Evolutionary conservation across 2,329 filamentous ascomycete genomes (phyloP), one percentile per base, ranked within the genome.

Genomic region (Penicillium palitans): DNA sequence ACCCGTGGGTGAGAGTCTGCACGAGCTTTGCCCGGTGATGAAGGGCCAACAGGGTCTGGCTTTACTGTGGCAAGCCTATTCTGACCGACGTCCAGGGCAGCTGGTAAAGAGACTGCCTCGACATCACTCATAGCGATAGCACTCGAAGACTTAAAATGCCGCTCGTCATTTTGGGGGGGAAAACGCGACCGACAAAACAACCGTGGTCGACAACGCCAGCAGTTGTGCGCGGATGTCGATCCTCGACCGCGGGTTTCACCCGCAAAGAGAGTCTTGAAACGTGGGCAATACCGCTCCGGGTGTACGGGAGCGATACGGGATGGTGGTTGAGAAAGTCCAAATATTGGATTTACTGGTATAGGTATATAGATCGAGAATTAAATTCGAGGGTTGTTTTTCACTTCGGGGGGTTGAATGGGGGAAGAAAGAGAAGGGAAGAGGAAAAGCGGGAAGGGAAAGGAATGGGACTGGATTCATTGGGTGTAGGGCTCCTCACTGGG

Each of bases 51-150:
- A 57, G 64, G 59, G 57, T 74, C 72, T 62, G 66, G 66, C 65
- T 67, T 74, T 65, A 68, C 66, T 33, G 58, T 46, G 61, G 71
- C 67, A 65, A 71, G 65, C 59, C 66, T 66, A 55, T 66, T 72
- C 59, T 66, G 67, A 65, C 67, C 66, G 65, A 70, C 66, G 68
- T 71, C 68, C 68, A 72, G 67, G 68, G 69, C 66, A 73, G 74
- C 70, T 70, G 71, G 72, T 66, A 75, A 62, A 64, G 74, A 68
- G 65, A 73, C 70, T 65, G 74, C 69, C 60, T 77, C 76, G 66
- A 74, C 76, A 78, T 78, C 75, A 78, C 74, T 78, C 76, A 78
- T 78, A 77, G 75, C 75, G 76, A 72, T 74, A 76, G 68, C 72
- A 74, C 70, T 75, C 68, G 73, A 73, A 67, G 65, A 69, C 64